Percentiles rank a stretch among this genome's conserved stretches.
phyloP scores from a whole-genome alignment of 805 yeast genomes.

The Ogataea ganodermae region DNA sequence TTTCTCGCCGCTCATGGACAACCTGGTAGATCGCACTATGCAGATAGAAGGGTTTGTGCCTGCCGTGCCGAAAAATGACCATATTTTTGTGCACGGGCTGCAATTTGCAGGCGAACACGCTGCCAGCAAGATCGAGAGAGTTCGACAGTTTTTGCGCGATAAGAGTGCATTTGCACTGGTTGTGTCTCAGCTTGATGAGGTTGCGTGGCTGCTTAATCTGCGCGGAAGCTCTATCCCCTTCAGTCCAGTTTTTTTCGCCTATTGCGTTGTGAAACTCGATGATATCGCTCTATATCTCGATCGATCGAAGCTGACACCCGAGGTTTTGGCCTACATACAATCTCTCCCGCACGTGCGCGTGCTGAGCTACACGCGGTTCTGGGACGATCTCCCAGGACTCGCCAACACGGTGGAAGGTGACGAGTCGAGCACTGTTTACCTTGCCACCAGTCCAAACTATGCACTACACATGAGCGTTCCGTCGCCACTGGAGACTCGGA shows the following conservation, averaged over 20 bases:
- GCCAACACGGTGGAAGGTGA: background rate
- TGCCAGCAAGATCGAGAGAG: conserved; percentile 38
- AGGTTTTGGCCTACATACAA: conserved; percentile 20
- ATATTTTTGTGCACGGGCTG: conserved; percentile 39
- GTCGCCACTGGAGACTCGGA: conserved; percentile 20
- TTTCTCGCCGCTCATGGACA: conserved; percentile 55
- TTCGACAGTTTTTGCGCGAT: conserved; percentile 30
- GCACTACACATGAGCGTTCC: conserved; percentile 32
- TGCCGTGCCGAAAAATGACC: conserved; percentile 23
- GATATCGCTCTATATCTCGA: conserved; percentile 44
- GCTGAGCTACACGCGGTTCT: conserved; percentile 57
- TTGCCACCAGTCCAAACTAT: conserved; percentile 32
- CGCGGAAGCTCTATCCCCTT: conserved; percentile 72
- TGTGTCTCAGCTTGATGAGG: conserved; percentile 49
- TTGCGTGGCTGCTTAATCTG: conserved; percentile 55
- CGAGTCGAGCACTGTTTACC: conserved; percentile 14
- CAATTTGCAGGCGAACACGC: conserved; percentile 44
- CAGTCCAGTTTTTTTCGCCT: conserved; percentile 85
- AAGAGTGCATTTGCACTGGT: conserved; percentile 49
- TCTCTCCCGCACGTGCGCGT: conserved; percentile 38
- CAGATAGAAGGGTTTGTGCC: conserved; percentile 32
- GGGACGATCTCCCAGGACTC: conserved; percentile 49
- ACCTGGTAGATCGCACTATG: conserved; percentile 81
- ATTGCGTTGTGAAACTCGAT: conserved; percentile 47
- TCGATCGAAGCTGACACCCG: conserved; percentile 39